These are phyloP conservation scores for Akanthomyces muscarius DNA, from an alignment of 2,329 filamentous ascomycete genomes.

Conservation along the genomic window DNA sequence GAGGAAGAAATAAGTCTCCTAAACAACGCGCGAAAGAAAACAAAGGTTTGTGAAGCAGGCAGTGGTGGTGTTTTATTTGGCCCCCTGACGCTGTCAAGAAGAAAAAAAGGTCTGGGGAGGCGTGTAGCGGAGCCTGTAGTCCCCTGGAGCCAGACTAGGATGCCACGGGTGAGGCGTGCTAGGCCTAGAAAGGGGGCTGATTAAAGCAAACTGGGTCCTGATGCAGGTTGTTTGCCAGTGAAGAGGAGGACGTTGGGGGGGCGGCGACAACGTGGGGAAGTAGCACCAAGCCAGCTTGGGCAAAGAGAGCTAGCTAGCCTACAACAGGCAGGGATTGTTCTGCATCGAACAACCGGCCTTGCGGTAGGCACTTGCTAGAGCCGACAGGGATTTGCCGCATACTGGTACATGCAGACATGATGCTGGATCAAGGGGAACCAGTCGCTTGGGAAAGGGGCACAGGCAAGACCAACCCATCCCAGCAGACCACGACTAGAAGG, in stretches of 20 bases:
- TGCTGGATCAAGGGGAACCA: neutral
- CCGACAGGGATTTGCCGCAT: constrained; percentile 7
- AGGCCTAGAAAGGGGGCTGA: constrained; percentile 40
- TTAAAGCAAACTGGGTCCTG: constrained; percentile 30
- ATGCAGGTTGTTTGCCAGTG: constrained; percentile 19
- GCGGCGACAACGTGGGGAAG: constrained; percentile 19
- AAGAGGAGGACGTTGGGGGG: constrained; percentile 16
- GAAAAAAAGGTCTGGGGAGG: constrained; percentile 36
- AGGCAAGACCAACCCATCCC: constrained; percentile 1
- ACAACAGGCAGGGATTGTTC: constrained; percentile 12
- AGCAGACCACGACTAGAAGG: neutral
- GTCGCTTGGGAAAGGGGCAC: constrained; percentile 4
- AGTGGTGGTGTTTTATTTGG: constrained; percentile 49
- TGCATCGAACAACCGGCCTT: constrained; percentile 15
- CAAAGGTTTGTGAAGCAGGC: constrained; percentile 33
- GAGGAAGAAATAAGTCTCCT: constrained; percentile 18
- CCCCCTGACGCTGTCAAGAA: constrained; percentile 39
- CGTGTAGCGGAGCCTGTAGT: constrained; percentile 34
- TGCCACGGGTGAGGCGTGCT: constrained; percentile 46
- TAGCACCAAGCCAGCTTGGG: constrained; percentile 13
- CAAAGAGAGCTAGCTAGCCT: neutral
- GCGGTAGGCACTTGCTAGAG: constrained; percentile 3
- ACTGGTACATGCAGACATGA: neutral
- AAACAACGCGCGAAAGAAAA: constrained; percentile 32
- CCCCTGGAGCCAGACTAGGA: constrained; percentile 45